Evolutionary conservation across 768 basidiomycete species (phyloP), one percentile per base, ranked within the genome.

Genomic region (Gymnopilus junonius): DNA sequence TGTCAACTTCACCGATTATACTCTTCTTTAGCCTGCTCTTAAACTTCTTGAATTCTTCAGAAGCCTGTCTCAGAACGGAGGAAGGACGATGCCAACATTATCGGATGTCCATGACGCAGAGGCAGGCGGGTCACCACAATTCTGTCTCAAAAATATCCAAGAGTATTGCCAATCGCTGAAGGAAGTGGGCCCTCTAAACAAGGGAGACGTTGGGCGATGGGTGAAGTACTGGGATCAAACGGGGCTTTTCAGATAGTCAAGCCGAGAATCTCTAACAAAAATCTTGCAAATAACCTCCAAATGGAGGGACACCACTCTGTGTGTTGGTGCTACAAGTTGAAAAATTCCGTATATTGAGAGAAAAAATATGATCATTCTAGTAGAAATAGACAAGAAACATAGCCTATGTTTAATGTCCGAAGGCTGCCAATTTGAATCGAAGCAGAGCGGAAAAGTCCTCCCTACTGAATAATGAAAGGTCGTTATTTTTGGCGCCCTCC

Each of bases 21-120:
- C 42, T 12, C 31, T 29, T 25, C 48, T 51, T 54, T 42, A 77
- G 79, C 78, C 77, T 23, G 77, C 74, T 23, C 48, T 76, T 23
- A 77, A 76, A 43, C 71, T 80, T 17, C 58, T 76, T 2, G 69
- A 73, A 8, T 78, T 77, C 63, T 76, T 76, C 65, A 63, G 65
- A 17, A 15, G 15, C 15, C 17, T 51, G 29, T 31, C 48, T 1
- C 23, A 46, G 31, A 58, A 23, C 5, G 11, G 37, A 69, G 43
- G 57, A 59, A 7, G 27, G 35, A 37, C 17, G 40, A 14, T 50
- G 37, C 14, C 46, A 17, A 0, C 70, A 71, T 55, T 69, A 62
- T 54, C 46, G 61, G 66, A 2, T 5, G 1, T 6, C 20, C n/a
- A 23, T 29, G 27, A 39, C 6, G 42, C 17, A 6, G 67, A 67